phyloP scores from a whole-genome alignment of 2,329 filamentous ascomycete species.

The Fusarium acutatum region DNA sequence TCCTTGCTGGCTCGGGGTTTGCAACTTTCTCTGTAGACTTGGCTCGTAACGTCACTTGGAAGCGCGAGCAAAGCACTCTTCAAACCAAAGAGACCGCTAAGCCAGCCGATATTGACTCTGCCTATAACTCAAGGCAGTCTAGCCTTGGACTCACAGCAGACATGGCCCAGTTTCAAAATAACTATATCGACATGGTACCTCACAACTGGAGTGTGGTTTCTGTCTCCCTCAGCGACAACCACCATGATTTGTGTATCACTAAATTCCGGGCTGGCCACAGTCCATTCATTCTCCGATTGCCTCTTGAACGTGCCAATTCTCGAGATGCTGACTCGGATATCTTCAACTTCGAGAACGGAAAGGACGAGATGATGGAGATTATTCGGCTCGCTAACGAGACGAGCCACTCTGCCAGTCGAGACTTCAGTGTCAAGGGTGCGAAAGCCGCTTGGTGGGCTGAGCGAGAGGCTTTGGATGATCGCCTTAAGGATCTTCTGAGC shows the following conservation, averaged over 20 bases:
- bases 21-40: slow-evolving; percentile 73
- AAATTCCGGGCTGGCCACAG: slow-evolving; percentile 78
- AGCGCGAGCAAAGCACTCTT: slow-evolving; percentile 68
- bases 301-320: slow-evolving; percentile 82
- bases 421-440: slow-evolving; percentile 77
- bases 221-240: slow-evolving; percentile 81
- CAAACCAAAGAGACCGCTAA: slow-evolving; percentile 47
- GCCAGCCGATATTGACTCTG: not conserved
- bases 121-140: slow-evolving; percentile 44
- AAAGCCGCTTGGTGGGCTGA: slow-evolving; percentile 91
- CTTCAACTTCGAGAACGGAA: slow-evolving; percentile 85
- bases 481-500: slow-evolving; percentile 78
- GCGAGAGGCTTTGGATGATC: slow-evolving; percentile 79
- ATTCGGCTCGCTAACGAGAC: slow-evolving; percentile 83
- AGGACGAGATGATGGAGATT: slow-evolving; percentile 82
- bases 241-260: slow-evolving; percentile 88
- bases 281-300: slow-evolving; percentile 88
- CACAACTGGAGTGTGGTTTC: slow-evolving; percentile 86
- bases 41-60: slow-evolving; percentile 74
- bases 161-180: slow-evolving; percentile 73
- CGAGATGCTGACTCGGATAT: slow-evolving; percentile 80
- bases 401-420: slow-evolving; percentile 72
- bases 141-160: slow-evolving; percentile 61
- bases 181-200: slow-evolving; percentile 89
- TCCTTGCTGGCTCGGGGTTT: slow-evolving; percentile 61